Conservation (phyloP, 495 filamentous ascomycete genomes). For the Trichoderma erinaceum region DNA sequence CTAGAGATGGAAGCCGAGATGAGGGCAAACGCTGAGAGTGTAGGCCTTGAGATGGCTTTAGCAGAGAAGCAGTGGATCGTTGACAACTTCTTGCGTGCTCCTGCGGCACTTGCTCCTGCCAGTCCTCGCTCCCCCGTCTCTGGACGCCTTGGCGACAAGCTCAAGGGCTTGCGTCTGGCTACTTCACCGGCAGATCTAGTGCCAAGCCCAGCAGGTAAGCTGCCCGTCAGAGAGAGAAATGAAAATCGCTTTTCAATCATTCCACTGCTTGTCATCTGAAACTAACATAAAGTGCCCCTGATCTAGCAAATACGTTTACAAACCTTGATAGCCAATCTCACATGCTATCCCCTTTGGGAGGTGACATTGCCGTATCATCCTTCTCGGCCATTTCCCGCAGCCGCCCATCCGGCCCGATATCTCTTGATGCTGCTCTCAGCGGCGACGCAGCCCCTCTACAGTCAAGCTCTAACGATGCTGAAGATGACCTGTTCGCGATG, state of each 20-base stretch:
- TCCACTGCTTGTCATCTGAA: background rate
- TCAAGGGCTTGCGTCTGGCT: slow-evolving; percentile 66
- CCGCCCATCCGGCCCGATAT: slow-evolving; percentile 31
- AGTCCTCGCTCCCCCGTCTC: slow-evolving; percentile 57
- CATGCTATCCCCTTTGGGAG: slow-evolving; percentile 54
- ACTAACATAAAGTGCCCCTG: slow-evolving; percentile 2
- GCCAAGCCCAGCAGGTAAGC: slow-evolving; percentile 41
- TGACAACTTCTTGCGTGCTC: slow-evolving; percentile 24
- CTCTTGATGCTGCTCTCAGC: slow-evolving; percentile 42
- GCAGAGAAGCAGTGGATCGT: slow-evolving; percentile 74
- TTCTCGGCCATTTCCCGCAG: slow-evolving; percentile 51
- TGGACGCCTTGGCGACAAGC: slow-evolving; percentile 65
- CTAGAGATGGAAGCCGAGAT: slow-evolving; percentile 62
- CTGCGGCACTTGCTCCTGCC: slow-evolving; percentile 23
- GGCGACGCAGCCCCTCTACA: slow-evolving; percentile 25
- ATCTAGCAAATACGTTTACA: slow-evolving; percentile 14
- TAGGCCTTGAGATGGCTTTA: slow-evolving; percentile 72
- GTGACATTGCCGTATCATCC: slow-evolving; percentile 60
- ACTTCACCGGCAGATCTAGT: slow-evolving; percentile 59
- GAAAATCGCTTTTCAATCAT: background rate
- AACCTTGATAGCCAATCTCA: slow-evolving; percentile 23
- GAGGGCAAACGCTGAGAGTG: slow-evolving; percentile 61
- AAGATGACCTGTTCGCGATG: slow-evolving; percentile 74
- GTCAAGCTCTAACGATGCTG: slow-evolving; percentile 42
- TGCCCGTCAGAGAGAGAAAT: slow-evolving; percentile 9